These are phyloP conservation scores for Saussurea involucrata DNA, from an alignment of 129 eudicot genomes.

Conservation along the genomic window DNA sequence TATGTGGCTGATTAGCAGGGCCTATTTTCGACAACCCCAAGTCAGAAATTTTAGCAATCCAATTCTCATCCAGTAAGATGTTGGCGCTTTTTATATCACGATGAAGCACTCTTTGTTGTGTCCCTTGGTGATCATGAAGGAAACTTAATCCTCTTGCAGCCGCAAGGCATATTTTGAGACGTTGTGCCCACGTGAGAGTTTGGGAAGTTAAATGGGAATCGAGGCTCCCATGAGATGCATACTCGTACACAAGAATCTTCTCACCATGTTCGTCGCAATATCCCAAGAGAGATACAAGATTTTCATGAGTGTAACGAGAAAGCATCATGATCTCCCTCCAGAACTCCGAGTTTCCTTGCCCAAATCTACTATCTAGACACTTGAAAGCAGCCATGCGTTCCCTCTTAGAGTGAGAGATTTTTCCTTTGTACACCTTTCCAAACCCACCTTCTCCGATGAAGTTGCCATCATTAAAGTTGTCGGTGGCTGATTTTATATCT, in stretches of 20 bases:
- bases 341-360: conserved; percentile 21
- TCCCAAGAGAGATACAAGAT: conserved; percentile 10
- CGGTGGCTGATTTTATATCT: conserved; percentile 9
- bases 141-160: conserved; percentile 7
- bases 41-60: conserved; percentile 11
- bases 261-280: conserved; percentile 7
- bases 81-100: conserved; percentile 11
- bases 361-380: not conserved
- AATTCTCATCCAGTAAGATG: not conserved
- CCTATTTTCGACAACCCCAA: conserved; percentile 7
- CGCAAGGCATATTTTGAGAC: conserved; percentile 5
- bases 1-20: not conserved
- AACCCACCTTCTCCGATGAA: conserved; percentile 1
- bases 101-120: conserved; percentile 9
- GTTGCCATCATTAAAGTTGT: not conserved
- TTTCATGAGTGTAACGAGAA: conserved; percentile 7
- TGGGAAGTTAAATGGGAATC: not conserved
- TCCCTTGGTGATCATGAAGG: conserved; percentile 8
- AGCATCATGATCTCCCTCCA: conserved; percentile 19
- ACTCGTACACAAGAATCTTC: conserved; percentile 15
- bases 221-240: conserved; percentile 12
- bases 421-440: conserved; percentile 10
- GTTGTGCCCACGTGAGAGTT: conserved; percentile 5
- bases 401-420: not conserved
- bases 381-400: conserved; percentile 2